Evolutionary conservation across 2,329 filamentous ascomycete species (phyloP).

Genomic region (Gaeumannomyces sp.): DNA sequence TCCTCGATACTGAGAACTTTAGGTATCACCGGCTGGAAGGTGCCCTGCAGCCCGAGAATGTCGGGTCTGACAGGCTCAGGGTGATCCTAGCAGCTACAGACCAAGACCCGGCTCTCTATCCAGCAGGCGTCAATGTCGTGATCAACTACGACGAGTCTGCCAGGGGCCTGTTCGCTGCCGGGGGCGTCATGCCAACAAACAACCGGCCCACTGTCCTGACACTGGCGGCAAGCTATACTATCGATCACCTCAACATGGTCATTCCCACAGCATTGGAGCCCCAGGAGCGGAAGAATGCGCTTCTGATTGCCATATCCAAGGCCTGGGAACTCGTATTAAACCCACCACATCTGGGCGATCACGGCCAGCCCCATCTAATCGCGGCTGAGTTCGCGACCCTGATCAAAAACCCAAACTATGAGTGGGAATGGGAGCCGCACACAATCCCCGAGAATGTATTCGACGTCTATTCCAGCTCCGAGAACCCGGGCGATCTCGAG

Average conservation of each 20-base stretch:
- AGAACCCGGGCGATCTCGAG: constrained; percentile 21
- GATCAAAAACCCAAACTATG: constrained; percentile 31
- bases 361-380: constrained; percentile 36
- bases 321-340: constrained; percentile 33
- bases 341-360: constrained; percentile 26
- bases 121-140: constrained; percentile 40
- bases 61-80: constrained; percentile 19
- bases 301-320: constrained; percentile 29
- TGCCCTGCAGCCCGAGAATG: constrained; percentile 10
- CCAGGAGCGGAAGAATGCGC: constrained; percentile 40
- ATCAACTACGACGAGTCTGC: constrained; percentile 50
- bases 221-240: constrained; percentile 43
- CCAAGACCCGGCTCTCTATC: constrained; percentile 29
- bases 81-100: constrained; percentile 38
- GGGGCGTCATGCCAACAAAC: constrained; percentile 12
- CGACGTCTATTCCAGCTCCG: constrained; percentile 38
- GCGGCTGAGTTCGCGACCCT: constrained; percentile 42
- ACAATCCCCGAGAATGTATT: constrained; percentile 42
- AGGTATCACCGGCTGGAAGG: constrained; percentile 23
- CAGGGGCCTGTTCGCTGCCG: constrained; percentile 14
- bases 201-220: constrained; percentile 37
- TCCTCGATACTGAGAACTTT: constrained; percentile 37
- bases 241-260: constrained; percentile 49
- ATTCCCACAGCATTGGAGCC: constrained; percentile 32
- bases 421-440: constrained; percentile 41